Base-by-base conservation (phyloP, 805 yeast genomes). In the Naumovozyma dairenensis region DNA sequence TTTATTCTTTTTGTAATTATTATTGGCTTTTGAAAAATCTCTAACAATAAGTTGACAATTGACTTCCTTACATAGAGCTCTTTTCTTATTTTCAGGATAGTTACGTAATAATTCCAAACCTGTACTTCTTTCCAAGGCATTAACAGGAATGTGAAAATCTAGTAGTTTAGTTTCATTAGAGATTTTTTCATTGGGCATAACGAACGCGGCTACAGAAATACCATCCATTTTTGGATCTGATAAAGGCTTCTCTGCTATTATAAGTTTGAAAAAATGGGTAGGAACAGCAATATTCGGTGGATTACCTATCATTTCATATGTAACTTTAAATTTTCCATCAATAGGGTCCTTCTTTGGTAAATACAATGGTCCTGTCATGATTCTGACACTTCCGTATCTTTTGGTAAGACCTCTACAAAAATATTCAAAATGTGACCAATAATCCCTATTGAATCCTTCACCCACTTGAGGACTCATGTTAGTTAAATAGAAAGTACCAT, bases 381-480 rank as follows among this genome's bases (percentile, higher is more conserved):
- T 69, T 43, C 96, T 67, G 9, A 92, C 95, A 31, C 76, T 69
- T 31, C 70, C 71, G 57, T 82, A 92, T 33, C 66, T 65, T n/a
- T 62, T 49, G 4, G 94, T 81, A 42, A 89, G 67, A 35, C 83
- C 68, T 42, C 98, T 69, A 29, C 79, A 74, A 54, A 92, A 92
- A 49, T 82, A 81, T 59, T 92, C 98, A 39, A 92, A 74, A 56
- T 86, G 95, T 0, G 97, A 94, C 98, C 98, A 92, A 56, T 92
- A 81, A 55, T 92, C 97, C 48, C 98, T 70, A 61, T 92, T 92
- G 65, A 92, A 92, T 0, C 98, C 98, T 4, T 80, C 94, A 3
- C 98, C 98, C 3, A 92, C 95, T 57, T 92, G 98, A 1, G 98
- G 98, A 6, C 93, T 74, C 69, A 92, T 89, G 59, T 92, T 92